Conservation (phyloP, 179 eudicot genomes). For the Monotropa hypopitys region DNA sequence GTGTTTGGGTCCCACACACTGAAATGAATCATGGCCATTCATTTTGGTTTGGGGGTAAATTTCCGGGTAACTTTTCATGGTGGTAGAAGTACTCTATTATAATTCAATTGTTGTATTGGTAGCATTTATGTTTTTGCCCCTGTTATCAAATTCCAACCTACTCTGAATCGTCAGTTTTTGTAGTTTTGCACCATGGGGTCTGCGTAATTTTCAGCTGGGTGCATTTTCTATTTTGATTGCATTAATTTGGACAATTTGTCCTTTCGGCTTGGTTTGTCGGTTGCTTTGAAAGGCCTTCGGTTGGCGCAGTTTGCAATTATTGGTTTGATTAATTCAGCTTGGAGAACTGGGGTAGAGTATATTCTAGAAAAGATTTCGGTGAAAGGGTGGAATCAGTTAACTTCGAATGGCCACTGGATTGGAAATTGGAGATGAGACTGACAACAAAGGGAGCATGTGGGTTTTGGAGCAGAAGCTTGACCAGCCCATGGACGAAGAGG, state of each 20-base stretch:
- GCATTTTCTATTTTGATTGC: not conserved
- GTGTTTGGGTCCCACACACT: too few relatives aligned
- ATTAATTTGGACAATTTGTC: not conserved
- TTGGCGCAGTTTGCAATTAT: not conserved
- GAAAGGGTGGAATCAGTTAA: not conserved
- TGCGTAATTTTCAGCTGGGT: not conserved
- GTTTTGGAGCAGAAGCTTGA: conserved; percentile 94
- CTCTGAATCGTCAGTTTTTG: not conserved
- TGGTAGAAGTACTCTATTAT: too few relatives aligned
- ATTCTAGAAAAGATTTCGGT: not conserved
- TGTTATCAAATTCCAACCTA: not conserved
- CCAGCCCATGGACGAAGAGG: conserved; percentile 98
- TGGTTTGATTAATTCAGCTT: not conserved
- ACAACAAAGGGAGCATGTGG: conserved; percentile 76
- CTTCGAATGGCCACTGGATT: conserved; percentile 17
- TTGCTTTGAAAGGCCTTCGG: not conserved
- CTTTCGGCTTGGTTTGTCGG: not conserved
- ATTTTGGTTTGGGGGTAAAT: too few relatives aligned
- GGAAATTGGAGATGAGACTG: conserved; percentile 34
- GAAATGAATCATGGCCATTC: too few relatives aligned
- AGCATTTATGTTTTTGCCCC: not conserved
- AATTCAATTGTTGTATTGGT: not conserved
- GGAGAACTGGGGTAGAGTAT: not conserved
- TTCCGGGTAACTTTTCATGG: too few relatives aligned
- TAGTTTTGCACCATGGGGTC: not conserved